Evolutionary conservation across 225 moss, liverwort and hornwort genomes (phyloP), one percentile per base, ranked within the genome.

Genomic region (Antitrichia curtipendula): DNA sequence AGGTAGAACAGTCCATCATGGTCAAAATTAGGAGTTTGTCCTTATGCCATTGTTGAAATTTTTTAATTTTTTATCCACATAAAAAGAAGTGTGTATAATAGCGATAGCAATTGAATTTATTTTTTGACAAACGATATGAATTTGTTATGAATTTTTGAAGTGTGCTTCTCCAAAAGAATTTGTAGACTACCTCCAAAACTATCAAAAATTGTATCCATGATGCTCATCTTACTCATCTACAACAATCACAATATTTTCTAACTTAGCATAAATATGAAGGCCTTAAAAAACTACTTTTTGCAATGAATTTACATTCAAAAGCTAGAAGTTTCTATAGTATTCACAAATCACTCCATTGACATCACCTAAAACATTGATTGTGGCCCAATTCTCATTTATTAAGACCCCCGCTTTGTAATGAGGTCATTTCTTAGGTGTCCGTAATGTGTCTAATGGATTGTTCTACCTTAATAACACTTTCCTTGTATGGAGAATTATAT

Each of bases 131-230:
- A n/a, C n/a, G n/a, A 32, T 36, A 20, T 65, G 8, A 65, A 65
- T 36, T 65, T 65, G 6, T 65, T 20, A 20, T 11, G 8, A 65
- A 20, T 36, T 20, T 36, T 36, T 65, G 20, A 36, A 36, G 36
- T 36, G 19, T 6, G 5, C n/a, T 1, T 32, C 0, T 2, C 2
- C 1, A 16, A 63, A 63, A 31, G 15, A 62, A 16, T 31, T 2
- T 62, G 6, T 32, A 63, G 1, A 34, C 3, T 34, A 18, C 5
- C 17, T 18, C 18, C 1, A 63, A 63, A 34, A n/a, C n/a, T n/a
- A n/a, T n/a, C 8, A 17, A 63, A 34, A 34, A 17, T 9, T 8
- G 0, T 9, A 34, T 63, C 5, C 0, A 34, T 10, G 4, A 9
- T 34, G 13, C 34, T 34, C 32, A 63, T 32, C 32, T 34, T 63